phyloP scores from a whole-genome alignment of 2,329 filamentous ascomycete species.

The Colletotrichum sp. region DNA sequence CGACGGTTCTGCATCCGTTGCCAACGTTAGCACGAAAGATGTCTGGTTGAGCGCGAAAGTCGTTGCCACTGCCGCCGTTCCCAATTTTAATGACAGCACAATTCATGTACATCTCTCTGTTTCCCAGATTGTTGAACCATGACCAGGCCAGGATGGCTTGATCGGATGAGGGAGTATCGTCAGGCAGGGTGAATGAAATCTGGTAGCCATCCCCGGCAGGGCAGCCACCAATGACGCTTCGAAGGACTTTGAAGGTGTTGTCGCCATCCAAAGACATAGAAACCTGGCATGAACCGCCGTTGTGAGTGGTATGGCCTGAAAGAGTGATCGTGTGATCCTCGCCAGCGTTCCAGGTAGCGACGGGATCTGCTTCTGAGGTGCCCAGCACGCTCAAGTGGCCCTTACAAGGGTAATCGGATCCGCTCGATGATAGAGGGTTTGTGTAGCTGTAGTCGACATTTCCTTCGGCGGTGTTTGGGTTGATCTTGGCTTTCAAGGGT shows the following conservation, averaged over 20 bases:
- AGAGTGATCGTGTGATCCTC: conserved; percentile 57
- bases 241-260: conserved; percentile 58
- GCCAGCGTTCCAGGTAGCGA: conserved; percentile 58
- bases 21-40: conserved; percentile 72
- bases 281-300: conserved; percentile 68
- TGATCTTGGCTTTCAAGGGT: conserved; percentile 29
- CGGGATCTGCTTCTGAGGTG: conserved; percentile 40
- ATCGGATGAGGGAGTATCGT: conserved; percentile 50
- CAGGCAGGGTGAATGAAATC: conserved; percentile 43
- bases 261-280: conserved; percentile 68
- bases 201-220: conserved; percentile 33
- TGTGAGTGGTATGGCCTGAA: conserved; percentile 57
- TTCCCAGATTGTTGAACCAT: conserved; percentile 68
- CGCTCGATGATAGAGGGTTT: conserved; percentile 55
- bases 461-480: conserved; percentile 30
- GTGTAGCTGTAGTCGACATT: conserved; percentile 61
- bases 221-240: conserved; percentile 38
- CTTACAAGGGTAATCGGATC: conserved; percentile 68
- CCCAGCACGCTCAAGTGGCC: conserved; percentile 36
- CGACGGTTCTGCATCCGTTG: conserved; percentile 57
- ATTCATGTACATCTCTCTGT: conserved; percentile 75
- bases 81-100: conserved; percentile 64
- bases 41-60: conserved; percentile 54
- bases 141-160: conserved; percentile 65
- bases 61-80: conserved; percentile 11